A percentile compares a stretch with the other conserved stretches of the same genome.
These are phyloP conservation scores for Piper longum DNA, from an alignment of 164 flowering plant genomes.

Conservation along the genomic window DNA sequence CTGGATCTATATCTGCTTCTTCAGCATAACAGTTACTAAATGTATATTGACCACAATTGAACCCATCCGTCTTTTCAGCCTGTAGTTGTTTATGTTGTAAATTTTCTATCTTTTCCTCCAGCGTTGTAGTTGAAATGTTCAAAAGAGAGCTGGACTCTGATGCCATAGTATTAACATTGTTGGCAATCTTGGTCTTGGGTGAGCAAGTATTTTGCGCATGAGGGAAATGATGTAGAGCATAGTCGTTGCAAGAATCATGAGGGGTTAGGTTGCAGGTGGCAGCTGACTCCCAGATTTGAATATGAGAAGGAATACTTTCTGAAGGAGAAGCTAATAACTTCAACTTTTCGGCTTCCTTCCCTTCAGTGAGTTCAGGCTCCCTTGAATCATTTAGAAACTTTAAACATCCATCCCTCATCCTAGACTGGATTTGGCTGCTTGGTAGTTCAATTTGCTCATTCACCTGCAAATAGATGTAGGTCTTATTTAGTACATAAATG, in stretches of 20 bases:
- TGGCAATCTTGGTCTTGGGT: conserved; percentile 24
- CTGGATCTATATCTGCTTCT: conserved; percentile 23
- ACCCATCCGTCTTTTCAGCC: conserved; percentile 5
- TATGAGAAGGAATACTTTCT: conserved; percentile 1
- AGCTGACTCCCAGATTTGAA: conserved; percentile 10
- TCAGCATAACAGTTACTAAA: conserved; percentile 23
- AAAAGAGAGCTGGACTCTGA: conserved; percentile 19
- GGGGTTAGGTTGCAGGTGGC: conserved; percentile 18
- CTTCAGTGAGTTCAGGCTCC: background rate
- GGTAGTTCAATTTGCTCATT: too few species aligned
- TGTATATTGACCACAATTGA: conserved; percentile 5
- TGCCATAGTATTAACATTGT: conserved; percentile 17
- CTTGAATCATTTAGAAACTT: too few species aligned
- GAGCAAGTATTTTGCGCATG: conserved; percentile 12
- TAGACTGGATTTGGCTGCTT: too few species aligned
- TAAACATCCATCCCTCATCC: too few species aligned
- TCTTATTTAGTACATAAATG: too few species aligned
- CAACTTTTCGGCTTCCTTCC: background rate
- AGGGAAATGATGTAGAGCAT: conserved; percentile 21
- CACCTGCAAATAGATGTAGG: too few species aligned
- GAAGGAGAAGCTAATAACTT: background rate
- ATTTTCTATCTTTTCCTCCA: conserved; percentile 18
- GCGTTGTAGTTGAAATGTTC: conserved; percentile 9
- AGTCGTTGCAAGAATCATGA: conserved; percentile 11
- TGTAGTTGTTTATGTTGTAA: conserved; percentile 5